Evolutionary conservation across 1,139 yeast genomes (phyloP).

Genomic region (Yamadazyma mexicana): DNA sequence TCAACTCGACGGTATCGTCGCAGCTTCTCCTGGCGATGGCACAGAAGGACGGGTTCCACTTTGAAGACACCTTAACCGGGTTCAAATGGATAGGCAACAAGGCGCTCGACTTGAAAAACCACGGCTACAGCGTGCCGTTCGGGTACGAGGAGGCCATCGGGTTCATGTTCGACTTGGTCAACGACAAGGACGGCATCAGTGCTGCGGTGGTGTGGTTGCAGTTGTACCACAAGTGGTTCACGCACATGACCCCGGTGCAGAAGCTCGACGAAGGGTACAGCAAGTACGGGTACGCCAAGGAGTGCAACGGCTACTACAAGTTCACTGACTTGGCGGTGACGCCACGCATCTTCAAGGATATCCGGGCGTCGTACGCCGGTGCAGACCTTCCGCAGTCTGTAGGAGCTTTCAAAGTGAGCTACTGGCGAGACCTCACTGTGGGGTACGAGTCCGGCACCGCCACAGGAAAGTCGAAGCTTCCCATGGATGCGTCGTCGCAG

Average conservation of each 20-base stretch:
- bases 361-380: slow-evolving; percentile 44
- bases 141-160: slow-evolving; percentile 97
- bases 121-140: slow-evolving; percentile 76
- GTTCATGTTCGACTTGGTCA: slow-evolving; percentile 82
- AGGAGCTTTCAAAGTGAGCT: slow-evolving; percentile 53
- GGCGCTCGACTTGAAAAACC: slow-evolving; percentile 66
- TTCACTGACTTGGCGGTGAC: slow-evolving; percentile 57
- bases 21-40: slow-evolving; percentile 80
- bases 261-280: slow-evolving; percentile 59
- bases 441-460: slow-evolving; percentile 76
- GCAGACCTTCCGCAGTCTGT: slow-evolving; percentile 39
- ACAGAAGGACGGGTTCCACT: slow-evolving; percentile 55
- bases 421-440: slow-evolving; percentile 81
- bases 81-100: slow-evolving; percentile 97
- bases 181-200: slow-evolving; percentile 91
- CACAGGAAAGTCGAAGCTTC: slow-evolving; percentile 61
- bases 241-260: slow-evolving; percentile 35
- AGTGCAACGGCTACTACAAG: slow-evolving; percentile 82
- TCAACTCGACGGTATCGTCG: slow-evolving; percentile 91
- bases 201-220: slow-evolving; percentile 82
- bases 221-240: slow-evolving; percentile 55
- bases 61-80: slow-evolving; percentile 85
- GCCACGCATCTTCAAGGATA: slow-evolving; percentile 47
- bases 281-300: slow-evolving; percentile 78
- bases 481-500: slow-evolving; percentile 70